Conservation (phyloP, 176 grass and related monocot genomes). For the Rhynchospora breviuscula region DNA sequence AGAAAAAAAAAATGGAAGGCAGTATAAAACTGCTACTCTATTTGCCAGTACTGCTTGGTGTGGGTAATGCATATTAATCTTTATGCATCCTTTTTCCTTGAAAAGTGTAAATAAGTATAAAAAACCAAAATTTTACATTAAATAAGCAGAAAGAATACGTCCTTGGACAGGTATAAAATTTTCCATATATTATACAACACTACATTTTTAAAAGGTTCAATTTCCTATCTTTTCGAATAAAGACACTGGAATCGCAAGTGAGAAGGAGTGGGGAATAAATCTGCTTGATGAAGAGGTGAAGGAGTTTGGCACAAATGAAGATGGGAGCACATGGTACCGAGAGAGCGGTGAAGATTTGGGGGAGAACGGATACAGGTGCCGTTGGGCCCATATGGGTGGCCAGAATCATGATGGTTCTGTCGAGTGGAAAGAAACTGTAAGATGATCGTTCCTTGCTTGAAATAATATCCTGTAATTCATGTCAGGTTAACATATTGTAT, state of each 20-base stretch:
- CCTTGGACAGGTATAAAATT: not conserved
- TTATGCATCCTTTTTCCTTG: not conserved
- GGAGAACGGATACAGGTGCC: slow-evolving; percentile 79
- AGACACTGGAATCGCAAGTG: slow-evolving; percentile 99
- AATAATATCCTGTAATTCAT: not conserved
- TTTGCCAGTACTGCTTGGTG: not conserved
- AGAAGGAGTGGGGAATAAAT: slow-evolving; percentile 99
- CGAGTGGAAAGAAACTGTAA: slow-evolving; percentile 89
- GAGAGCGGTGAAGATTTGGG: slow-evolving; percentile 74
- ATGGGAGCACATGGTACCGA: slow-evolving; percentile 94
- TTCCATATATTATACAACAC: not conserved
- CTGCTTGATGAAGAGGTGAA: slow-evolving; percentile 75
- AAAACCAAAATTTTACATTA: not conserved
- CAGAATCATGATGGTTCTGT: slow-evolving; percentile 61
- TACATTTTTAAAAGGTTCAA: slow-evolving; percentile 4
- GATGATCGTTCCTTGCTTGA: not conserved
- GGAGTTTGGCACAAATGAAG: slow-evolving; percentile 72
- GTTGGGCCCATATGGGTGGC: slow-evolving; percentile 94
- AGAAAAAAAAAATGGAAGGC: not conserved
- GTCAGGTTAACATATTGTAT: not conserved
- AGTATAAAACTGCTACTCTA: not conserved
- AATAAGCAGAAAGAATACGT: not conserved
- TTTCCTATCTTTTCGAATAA: slow-evolving; percentile 51
- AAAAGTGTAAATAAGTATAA: not conserved
- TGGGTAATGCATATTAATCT: not conserved